Percentiles rank a stretch among this genome's conserved stretches.
phyloP scores from a whole-genome alignment of 305 asterid genomes.

The Fraxinus ornus region DNA sequence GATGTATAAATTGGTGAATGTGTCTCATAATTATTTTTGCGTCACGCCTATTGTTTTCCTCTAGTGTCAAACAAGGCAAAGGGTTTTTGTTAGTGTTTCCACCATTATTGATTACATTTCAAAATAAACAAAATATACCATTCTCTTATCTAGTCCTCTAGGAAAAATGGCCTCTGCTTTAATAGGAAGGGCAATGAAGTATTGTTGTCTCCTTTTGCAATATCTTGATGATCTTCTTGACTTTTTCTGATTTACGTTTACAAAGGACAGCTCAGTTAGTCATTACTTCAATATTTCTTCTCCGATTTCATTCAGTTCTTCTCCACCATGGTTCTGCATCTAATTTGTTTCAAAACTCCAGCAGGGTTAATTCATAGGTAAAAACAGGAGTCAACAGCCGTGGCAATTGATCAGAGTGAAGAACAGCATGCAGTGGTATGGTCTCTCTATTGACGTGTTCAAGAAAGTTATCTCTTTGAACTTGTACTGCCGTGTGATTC shows the following conservation, averaged over 20 bases:
- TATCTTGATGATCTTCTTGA: neutral
- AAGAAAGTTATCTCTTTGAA: slow-evolving; percentile 81
- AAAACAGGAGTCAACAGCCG: slow-evolving; percentile 21
- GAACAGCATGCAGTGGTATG: slow-evolving; percentile 79
- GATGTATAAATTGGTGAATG: neutral
- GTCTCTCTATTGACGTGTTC: slow-evolving; percentile 69
- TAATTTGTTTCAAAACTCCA: neutral
- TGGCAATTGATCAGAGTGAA: slow-evolving; percentile 40
- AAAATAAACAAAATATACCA: neutral
- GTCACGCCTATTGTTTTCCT: neutral
- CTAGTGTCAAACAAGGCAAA: neutral
- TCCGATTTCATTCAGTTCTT: neutral
- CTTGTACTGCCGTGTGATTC: slow-evolving; percentile 89
- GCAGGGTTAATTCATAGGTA: slow-evolving; percentile 38
- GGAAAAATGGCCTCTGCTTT: neutral
- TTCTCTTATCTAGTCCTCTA: neutral
- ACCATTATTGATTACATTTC: neutral
- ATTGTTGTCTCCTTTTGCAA: neutral
- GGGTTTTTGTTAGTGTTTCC: neutral
- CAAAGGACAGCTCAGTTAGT: neutral
- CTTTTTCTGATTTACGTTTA: neutral
- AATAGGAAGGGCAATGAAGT: neutral
- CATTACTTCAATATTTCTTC: neutral
- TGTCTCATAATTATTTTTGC: neutral
- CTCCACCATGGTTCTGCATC: slow-evolving; percentile 10